Evolutionary conservation across 1,284 basidiomycete genomes (phyloP), one percentile per base, ranked within the genome.

Genomic region (Hymenochaete sp.): DNA sequence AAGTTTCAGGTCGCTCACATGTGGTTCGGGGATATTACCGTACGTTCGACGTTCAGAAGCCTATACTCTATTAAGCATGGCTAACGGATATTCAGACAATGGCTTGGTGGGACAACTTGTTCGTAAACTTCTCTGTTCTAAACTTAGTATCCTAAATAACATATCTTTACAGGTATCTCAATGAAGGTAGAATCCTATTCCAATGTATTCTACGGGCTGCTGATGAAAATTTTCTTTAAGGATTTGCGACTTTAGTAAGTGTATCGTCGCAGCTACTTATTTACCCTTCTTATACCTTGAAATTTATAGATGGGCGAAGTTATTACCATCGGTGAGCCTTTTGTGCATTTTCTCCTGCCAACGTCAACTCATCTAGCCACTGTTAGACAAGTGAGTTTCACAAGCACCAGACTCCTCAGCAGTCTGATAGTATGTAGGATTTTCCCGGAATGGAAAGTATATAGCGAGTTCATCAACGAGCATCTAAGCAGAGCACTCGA

Each of bases 21-120:
- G 83, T 87, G 83, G 82, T 88, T 64, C 52, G 77, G 68, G 45
- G 47, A 19, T 27, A 19, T 28, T 42, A 29, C 59, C 54, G 74
- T 56, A 59, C 66, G 84, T 85, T 93, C 93, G 58, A 89, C 90
- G 38, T 83, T 93, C 28, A n/a, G n/a, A n/a, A n/a, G n/a, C n/a
- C n/a, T n/a, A n/a, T n/a, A n/a, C n/a, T n/a, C n/a, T 8, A 10
- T 3, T 27, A 9, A 24, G 26, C 14, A 16, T n/a, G 19, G 28
- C 28, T 43, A 5, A 38, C 28, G 9, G 11, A 22, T 62, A 88
- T 93, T 56, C 84, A 87, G 13, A 95, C 90, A 1, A 92, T 93
- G 85, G 77, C 79, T 56, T 96, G 90, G 90, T 95, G 92, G 91
- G 84, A 90, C 55, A 85, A 88, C 62, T 70, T 93, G 36, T 50